Evolutionary conservation across 257 asterid genomes (phyloP).

Genomic region (Solanum dulcamara): DNA sequence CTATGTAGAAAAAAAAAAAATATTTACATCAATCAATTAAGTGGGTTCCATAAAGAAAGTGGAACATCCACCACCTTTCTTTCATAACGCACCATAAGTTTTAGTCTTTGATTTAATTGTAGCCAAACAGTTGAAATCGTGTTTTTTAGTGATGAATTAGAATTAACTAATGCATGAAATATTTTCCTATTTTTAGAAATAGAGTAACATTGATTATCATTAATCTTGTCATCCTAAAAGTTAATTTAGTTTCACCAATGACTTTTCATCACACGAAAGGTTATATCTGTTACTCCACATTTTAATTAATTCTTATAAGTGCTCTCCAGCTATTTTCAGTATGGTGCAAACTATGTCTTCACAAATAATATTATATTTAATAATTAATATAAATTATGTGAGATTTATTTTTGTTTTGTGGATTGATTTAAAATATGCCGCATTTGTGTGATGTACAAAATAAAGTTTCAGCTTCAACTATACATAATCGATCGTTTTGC

Average conservation of each 20-base stretch:
- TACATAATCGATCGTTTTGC: not conserved
- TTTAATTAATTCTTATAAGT: not conserved
- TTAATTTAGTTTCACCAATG: not conserved
- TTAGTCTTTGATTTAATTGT: not conserved
- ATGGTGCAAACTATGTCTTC: no score
- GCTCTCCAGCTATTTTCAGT: not conserved
- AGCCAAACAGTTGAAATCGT: not conserved
- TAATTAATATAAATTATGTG: not conserved
- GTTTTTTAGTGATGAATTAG: not conserved
- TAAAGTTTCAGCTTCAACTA: no score
- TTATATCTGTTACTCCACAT: not conserved
- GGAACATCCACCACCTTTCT: no score
- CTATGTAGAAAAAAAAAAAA: no score
- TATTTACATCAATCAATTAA: no score
- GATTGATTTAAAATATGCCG: not conserved
- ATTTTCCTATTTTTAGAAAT: not conserved
- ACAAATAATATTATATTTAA: no score
- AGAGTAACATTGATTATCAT: not conserved
- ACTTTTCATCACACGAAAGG: not conserved
- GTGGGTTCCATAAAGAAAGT: no score
- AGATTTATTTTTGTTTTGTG: not conserved
- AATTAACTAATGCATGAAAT: not conserved
- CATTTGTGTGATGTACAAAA: no score
- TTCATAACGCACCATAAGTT: not conserved
- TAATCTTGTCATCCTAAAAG: not conserved